These are phyloP conservation scores for Zea mays DNA, from an alignment of 176 grass and related monocot genomes.

Conservation along the genomic window DNA sequence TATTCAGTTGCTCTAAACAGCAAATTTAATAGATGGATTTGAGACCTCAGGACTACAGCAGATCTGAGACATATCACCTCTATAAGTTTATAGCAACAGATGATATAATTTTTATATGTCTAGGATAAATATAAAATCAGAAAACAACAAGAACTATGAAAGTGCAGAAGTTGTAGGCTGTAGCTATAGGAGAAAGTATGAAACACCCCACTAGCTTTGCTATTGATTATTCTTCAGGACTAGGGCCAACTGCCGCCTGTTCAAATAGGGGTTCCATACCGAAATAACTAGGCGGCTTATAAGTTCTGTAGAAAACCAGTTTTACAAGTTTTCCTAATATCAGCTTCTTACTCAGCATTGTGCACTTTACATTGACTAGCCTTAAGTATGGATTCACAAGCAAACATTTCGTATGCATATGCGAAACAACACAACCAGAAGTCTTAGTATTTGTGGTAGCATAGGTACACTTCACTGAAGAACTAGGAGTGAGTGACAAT, in stretches of 20 bases:
- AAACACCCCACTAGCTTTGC: not conserved
- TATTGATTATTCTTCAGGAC: not conserved
- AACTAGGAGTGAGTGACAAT: not conserved
- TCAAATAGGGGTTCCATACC: not conserved
- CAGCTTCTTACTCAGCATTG: not conserved
- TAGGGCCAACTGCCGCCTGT: not conserved
- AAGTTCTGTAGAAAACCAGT: not conserved
- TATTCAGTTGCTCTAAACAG: not conserved
- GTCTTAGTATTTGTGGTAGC: not conserved
- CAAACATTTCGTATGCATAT: not conserved
- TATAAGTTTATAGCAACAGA: not conserved
- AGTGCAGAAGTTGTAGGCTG: not conserved
- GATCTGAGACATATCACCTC: not conserved
- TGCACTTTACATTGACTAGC: not conserved
- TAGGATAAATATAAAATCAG: not conserved
- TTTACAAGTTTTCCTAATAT: not conserved
- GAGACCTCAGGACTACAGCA: not conserved
- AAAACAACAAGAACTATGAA: not conserved
- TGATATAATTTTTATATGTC: not conserved
- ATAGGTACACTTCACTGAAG: not conserved
- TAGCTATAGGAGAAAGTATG: not conserved
- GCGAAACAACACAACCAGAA: conserved; percentile 5
- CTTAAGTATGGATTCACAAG: conserved; percentile 7
- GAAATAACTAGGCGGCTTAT: not conserved
- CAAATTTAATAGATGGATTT: not conserved